These are phyloP conservation scores for Miamiensis avidus DNA, from an alignment of 169 alveolate species.

Conservation along the genomic window DNA sequence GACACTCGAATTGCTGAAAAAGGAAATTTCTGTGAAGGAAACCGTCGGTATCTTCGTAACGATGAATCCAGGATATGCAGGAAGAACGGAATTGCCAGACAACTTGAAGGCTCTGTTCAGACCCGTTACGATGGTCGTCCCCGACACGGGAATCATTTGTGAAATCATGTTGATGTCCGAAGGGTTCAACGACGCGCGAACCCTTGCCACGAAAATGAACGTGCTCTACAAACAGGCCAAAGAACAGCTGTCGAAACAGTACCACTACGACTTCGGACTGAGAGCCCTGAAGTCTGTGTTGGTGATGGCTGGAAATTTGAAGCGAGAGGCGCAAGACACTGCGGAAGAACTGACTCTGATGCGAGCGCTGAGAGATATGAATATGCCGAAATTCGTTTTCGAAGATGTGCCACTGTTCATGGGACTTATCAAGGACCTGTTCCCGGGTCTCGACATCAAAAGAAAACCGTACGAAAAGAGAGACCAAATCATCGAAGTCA, in stretches of 20 bases:
- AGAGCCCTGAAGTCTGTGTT: slow-evolving; percentile 87
- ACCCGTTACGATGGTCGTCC: slow-evolving; percentile 88
- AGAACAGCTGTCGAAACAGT: slow-evolving; percentile 79
- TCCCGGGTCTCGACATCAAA: slow-evolving; percentile 87
- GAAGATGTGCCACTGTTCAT: slow-evolving; percentile 87
- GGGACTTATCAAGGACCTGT: slow-evolving; percentile 86
- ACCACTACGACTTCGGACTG: slow-evolving; percentile 86
- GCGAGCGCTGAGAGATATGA: slow-evolving; percentile 90
- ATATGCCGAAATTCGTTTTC: slow-evolving; percentile 88
- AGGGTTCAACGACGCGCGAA: slow-evolving; percentile 82
- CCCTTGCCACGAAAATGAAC: slow-evolving; percentile 79
- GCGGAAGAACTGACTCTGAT: slow-evolving; percentile 83
- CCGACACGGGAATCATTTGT: slow-evolving; percentile 80
- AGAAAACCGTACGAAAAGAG: slow-evolving; percentile 88
- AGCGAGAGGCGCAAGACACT: slow-evolving; percentile 78
- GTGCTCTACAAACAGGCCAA: slow-evolving; percentile 76
- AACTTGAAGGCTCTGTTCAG: slow-evolving; percentile 84
- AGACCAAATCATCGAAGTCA: slow-evolving; percentile 65
- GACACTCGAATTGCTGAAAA: slow-evolving; percentile 59
- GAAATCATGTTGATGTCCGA: slow-evolving; percentile 86
- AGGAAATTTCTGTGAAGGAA: slow-evolving; percentile 59
- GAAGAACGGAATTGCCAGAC: slow-evolving; percentile 83
- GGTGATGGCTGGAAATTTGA: slow-evolving; percentile 87
- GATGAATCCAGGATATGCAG: slow-evolving; percentile 81
- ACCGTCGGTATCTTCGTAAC: slow-evolving; percentile 84